Percentiles rank a stretch among this genome's conserved stretches.
These are phyloP conservation scores for Albophoma yamanashiensis DNA, from an alignment of 2,329 filamentous ascomycete species.

Conservation along the genomic window DNA sequence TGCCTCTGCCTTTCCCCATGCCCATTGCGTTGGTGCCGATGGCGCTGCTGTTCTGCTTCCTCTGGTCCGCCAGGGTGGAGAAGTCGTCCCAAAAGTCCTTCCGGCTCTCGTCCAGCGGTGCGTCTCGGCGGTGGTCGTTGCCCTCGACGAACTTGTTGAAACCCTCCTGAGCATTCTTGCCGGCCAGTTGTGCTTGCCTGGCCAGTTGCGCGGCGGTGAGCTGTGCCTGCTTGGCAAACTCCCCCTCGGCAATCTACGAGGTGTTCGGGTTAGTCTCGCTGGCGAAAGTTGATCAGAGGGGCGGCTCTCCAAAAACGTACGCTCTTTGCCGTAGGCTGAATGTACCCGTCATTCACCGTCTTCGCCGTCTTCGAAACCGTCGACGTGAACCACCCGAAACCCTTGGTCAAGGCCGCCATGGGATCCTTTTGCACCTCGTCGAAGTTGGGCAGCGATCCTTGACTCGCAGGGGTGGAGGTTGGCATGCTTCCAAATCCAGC, in stretches of 20 bases:
- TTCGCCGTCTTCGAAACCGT: conserved; percentile 87
- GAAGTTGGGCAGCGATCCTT: conserved; percentile 50
- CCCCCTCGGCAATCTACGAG: conserved; percentile 63
- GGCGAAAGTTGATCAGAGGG: not conserved
- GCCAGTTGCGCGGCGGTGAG: conserved; percentile 55
- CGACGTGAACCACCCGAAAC: conserved; percentile 87
- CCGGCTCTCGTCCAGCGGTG: conserved; percentile 50
- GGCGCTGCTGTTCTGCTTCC: conserved; percentile 32
- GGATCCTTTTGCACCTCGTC: conserved; percentile 90
- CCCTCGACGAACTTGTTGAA: conserved; percentile 87
- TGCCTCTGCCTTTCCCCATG: conserved; percentile 32
- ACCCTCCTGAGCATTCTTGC: conserved; percentile 64
- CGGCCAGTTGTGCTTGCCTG: conserved; percentile 55
- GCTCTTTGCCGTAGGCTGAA: conserved; percentile 69
- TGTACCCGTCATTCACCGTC: conserved; percentile 80
- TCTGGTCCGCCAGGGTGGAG: conserved; percentile 54
- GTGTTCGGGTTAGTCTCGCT: conserved; percentile 11
- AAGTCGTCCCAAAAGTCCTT: conserved; percentile 93
- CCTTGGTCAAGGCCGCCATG: conserved; percentile 76
- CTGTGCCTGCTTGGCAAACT: conserved; percentile 59
- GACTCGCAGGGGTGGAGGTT: conserved; percentile 34
- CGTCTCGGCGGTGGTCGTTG: conserved; percentile 29
- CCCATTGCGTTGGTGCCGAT: conserved; percentile 52
- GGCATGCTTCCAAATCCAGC: conserved; percentile 78
- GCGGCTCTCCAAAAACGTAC: conserved; percentile 9